Percentiles rank a stretch among this genome's conserved stretches.
These are phyloP conservation scores for Corrigiola litoralis DNA, from an alignment of 179 eudicot genomes.

Conservation along the genomic window DNA sequence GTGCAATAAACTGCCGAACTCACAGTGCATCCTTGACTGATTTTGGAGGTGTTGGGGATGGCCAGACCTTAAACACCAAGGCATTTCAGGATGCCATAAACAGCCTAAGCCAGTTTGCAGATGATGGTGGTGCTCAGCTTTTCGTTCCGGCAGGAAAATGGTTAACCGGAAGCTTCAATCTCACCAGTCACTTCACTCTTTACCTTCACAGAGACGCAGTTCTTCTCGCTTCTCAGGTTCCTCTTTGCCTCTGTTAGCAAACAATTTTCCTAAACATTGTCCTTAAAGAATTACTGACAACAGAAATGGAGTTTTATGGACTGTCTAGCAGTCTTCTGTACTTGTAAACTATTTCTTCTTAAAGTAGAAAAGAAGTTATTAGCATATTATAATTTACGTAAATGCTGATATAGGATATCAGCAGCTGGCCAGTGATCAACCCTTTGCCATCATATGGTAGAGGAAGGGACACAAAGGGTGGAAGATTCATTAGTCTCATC, in stretches of 20 bases:
- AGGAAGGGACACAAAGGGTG: conserved; percentile 14
- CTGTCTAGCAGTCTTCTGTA: no score
- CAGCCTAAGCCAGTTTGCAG: conserved; percentile 7
- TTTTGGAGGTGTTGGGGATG: conserved; percentile 16
- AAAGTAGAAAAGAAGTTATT: neutral
- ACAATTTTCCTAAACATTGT: neutral
- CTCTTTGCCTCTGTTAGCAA: no score
- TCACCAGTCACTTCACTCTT: conserved; percentile 56
- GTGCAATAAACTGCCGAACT: conserved; percentile 11
- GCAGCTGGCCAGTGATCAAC: conserved; percentile 15
- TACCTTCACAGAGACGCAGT: conserved; percentile 26
- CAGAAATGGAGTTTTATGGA: no score
- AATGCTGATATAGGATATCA: conserved; percentile 6
- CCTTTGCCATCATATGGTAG: conserved; percentile 17
- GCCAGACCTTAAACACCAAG: conserved; percentile 9
- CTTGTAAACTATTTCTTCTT: no score
- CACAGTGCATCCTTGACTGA: conserved; percentile 15
- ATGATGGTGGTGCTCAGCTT: conserved; percentile 11
- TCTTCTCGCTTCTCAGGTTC: conserved; percentile 16
- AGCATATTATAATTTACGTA: neutral
- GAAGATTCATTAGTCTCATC: conserved; percentile 15
- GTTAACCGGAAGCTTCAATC: conserved; percentile 33
- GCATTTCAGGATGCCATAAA: conserved; percentile 10
- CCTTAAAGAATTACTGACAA: no score
- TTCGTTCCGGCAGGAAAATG: conserved; percentile 17